phyloP scores from a whole-genome alignment of 257 asterid species.

The Ilex aquifolium region DNA sequence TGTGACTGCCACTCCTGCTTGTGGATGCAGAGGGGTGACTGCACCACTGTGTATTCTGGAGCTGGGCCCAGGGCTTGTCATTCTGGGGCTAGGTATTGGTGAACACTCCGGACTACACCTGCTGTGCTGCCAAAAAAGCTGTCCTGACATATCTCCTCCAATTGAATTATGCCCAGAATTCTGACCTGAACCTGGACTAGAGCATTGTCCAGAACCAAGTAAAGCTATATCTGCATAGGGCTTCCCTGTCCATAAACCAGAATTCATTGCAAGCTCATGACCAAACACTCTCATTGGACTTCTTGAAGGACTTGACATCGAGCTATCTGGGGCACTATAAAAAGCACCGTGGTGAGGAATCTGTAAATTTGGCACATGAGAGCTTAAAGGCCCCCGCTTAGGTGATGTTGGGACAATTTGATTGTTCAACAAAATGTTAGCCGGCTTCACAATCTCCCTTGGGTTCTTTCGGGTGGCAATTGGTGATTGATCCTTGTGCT shows the following conservation, averaged over 20 bases:
- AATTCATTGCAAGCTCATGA: neutral
- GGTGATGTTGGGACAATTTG: neutral
- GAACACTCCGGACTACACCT: neutral
- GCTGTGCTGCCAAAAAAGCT: neutral
- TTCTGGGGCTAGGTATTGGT: neutral
- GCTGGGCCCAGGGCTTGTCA: too few relatives aligned
- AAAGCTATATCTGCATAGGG: neutral
- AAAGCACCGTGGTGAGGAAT: neutral
- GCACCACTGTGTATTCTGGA: slow-evolving; percentile 1
- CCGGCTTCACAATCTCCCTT: neutral
- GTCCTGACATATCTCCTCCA: neutral
- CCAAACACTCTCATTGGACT: neutral
- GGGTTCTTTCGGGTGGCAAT: neutral
- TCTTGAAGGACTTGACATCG: neutral
- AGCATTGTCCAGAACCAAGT: neutral
- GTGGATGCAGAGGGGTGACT: neutral
- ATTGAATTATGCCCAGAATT: neutral
- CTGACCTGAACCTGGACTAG: neutral
- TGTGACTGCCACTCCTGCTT: neutral
- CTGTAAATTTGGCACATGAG: neutral
- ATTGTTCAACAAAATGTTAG: neutral
- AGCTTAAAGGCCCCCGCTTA: too few relatives aligned
- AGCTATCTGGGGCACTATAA: neutral
- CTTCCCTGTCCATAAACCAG: neutral
- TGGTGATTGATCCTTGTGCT: neutral